phyloP scores from a whole-genome alignment of 192 early-diverging fungal genomes.

The Chytriomyces hyalinus region DNA sequence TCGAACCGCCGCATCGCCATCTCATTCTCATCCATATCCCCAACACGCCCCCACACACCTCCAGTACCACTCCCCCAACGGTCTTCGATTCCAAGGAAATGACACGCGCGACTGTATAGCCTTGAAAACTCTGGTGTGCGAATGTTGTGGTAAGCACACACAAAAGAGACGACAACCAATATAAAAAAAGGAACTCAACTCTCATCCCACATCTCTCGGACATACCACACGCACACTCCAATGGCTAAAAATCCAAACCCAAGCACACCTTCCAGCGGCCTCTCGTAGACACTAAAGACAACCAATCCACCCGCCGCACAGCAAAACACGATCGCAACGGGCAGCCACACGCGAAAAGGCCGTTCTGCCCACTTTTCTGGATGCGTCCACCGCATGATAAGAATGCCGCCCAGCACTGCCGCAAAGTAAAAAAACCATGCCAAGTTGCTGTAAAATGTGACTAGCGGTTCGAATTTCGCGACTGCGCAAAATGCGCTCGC shows the following conservation, averaged over 20 bases:
- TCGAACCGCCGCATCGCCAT: neutral
- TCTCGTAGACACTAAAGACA: conserved; percentile 41
- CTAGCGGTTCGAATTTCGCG: conserved; percentile 70
- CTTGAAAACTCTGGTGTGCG: neutral
- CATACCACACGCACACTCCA: conserved; percentile 39
- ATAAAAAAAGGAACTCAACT: neutral
- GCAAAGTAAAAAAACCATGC: conserved; percentile 77
- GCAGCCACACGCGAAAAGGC: conserved; percentile 74
- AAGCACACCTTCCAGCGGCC: conserved; percentile 37
- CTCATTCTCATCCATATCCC: neutral
- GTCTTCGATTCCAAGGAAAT: neutral
- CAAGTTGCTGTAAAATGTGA: conserved; percentile 78
- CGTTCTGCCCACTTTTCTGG: conserved; percentile 67
- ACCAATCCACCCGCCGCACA: conserved; percentile 65
- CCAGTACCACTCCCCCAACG: neutral
- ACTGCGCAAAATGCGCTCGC: conserved; percentile 66
- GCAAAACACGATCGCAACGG: conserved; percentile 71
- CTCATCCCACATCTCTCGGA: conserved; percentile 2
- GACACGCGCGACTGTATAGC: neutral
- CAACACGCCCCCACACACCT: neutral
- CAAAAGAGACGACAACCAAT: neutral
- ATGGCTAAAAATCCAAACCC: conserved; percentile 31
- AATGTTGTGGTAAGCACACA: neutral
- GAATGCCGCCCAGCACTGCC: conserved; percentile 63
- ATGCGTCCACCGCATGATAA: conserved; percentile 64